Base-by-base conservation (phyloP, 2,329 filamentous ascomycete species). In the Diaporthe sp. region DNA sequence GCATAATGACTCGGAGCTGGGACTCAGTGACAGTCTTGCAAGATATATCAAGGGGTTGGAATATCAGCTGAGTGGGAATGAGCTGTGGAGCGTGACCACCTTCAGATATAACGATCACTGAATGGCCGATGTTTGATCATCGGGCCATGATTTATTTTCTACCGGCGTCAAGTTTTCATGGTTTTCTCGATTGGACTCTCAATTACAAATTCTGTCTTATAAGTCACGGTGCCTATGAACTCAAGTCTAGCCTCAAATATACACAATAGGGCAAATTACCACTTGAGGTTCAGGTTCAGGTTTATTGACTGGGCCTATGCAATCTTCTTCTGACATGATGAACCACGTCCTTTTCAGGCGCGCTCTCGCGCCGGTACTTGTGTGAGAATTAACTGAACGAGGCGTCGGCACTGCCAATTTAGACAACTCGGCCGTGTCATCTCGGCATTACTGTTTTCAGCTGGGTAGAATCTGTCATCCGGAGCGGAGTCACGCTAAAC, bases 31-130 rank as follows among this genome's bases (percentile, higher is more conserved):
- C n/a, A 70, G 49, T 9, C n/a, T 25, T 28, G 59, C 49, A 15
- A 59, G 46, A n/a, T 85, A 83, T 73, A 58, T 83, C 25, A 78
- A 82, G 61, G 82, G 82, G 0, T 59, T 85, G 37, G 81, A 85
- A 73, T 82, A 81, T 70, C 77, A 80, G 76, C 81, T 78, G 78
- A 78, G 72, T 75, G 80, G 76, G 76, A 81, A 79, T 65, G 78
- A 79, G 67, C n/a, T 74, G 6, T 77, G 77, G 79, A 83, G 72
- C 79, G 79, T 61, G 81, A 83, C 68, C 77, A 82, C 78, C 75
- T 76, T 75, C 78, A 67, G 76, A 42, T 78, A 86, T 75, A 51
- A 51, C n/a, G 49, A 51, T 25, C 49, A 51, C 22, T 15, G 49
- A 17, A 51, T n/a, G 49, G 49, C 19, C 49, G n/a, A n/a, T 51